Evolutionary conservation across 441 rosid species (phyloP).

Genomic region (Populus hybrid): DNA sequence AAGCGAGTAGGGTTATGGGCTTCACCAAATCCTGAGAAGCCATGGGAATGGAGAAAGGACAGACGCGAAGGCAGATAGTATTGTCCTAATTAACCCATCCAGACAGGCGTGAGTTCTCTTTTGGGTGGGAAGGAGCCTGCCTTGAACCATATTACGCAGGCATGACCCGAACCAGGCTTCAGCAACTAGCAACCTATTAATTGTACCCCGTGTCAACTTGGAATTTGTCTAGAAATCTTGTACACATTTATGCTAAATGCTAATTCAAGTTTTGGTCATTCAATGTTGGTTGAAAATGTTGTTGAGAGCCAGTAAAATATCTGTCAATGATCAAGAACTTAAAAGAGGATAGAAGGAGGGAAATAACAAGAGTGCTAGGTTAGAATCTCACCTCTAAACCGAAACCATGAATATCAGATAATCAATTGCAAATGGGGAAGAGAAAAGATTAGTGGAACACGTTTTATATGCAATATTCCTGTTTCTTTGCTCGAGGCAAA

Average conservation of each 20-base stretch:
- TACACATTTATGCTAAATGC: neutral
- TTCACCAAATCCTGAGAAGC: slow-evolving; percentile 63
- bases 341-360: neutral
- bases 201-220: neutral
- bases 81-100: neutral
- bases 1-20: slow-evolving; percentile 76
- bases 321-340: neutral
- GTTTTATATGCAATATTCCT: neutral
- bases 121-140: neutral
- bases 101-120: neutral
- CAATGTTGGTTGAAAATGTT: neutral
- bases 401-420: neutral
- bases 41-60: slow-evolving; percentile 78
- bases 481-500: neutral
- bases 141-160: neutral
- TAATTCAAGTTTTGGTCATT: neutral
- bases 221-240: neutral
- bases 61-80: slow-evolving; percentile 39
- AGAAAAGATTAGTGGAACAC: neutral
- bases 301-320: neutral
- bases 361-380: neutral
- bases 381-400: neutral
- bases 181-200: too few species aligned
- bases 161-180: neutral
- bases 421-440: neutral